Percentiles rank a stretch among this genome's conserved stretches.
These are phyloP conservation scores for Neocallimastix lanati DNA, from an alignment of 192 early-diverging fungal species.

Conservation along the genomic window DNA sequence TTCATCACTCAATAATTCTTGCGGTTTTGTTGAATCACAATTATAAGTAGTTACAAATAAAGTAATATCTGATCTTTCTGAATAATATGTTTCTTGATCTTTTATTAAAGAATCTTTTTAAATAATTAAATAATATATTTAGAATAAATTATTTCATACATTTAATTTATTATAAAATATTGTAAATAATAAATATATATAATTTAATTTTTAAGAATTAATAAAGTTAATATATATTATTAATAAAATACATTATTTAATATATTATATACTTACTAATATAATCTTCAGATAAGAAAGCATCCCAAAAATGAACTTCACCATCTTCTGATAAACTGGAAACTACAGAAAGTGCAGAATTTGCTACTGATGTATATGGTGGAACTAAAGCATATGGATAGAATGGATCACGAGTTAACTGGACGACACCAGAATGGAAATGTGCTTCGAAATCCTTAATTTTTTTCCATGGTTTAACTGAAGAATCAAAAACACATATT, in stretches of 20 bases:
- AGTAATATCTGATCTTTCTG: conserved; percentile 22
- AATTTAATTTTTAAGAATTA: too few species aligned
- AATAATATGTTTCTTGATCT: conserved; percentile 40
- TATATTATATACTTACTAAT: conserved; percentile 39
- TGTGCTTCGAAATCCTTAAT: conserved; percentile 53
- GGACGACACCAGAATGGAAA: conserved; percentile 19
- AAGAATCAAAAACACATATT: conserved; percentile 50
- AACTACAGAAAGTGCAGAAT: conserved; percentile 9
- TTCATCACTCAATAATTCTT: conserved; percentile 39
- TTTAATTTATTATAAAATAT: too few species aligned
- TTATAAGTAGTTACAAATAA: conserved; percentile 84
- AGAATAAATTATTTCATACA: too few species aligned
- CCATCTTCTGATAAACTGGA: conserved; percentile 42
- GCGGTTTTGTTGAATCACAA: conserved; percentile 76
- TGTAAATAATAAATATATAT: too few species aligned
- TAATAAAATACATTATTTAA: too few species aligned
- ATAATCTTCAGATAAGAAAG: conserved; percentile 46
- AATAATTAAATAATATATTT: too few species aligned
- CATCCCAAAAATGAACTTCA: conserved; percentile 56
- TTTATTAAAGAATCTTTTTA: conserved; percentile 12
- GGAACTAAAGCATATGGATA: conserved; percentile 13
- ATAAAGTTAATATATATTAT: too few species aligned
- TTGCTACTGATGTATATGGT: conserved; percentile 8
- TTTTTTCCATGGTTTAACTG: conserved; percentile 25
- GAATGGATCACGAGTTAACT: conserved; percentile 33